phyloP scores from a whole-genome alignment of 805 yeast species.

The Yamadazyma takamatsuzukensis region DNA sequence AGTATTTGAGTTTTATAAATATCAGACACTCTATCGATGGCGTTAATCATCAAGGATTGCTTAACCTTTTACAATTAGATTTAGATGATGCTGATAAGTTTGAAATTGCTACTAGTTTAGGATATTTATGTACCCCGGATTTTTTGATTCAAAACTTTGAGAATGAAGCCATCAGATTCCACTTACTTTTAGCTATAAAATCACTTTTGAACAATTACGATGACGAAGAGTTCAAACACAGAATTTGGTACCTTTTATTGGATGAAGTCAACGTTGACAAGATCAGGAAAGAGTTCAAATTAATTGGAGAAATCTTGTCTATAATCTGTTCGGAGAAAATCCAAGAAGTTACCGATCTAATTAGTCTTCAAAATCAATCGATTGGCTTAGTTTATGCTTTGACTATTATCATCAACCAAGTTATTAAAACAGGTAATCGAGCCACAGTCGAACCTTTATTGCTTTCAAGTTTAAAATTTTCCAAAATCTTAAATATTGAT shows the following conservation, averaged over 20 bases:
- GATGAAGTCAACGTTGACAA: conserved; percentile 11
- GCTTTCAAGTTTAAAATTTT: conserved; percentile 19
- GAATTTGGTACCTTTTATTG: conserved; percentile 16
- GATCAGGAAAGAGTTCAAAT: conserved; percentile 20
- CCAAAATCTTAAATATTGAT: conserved; percentile 37
- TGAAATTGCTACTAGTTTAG: conserved; percentile 52
- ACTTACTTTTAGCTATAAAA: conserved; percentile 19
- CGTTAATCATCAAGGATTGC: conserved; percentile 5
- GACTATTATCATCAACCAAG: conserved; percentile 31
- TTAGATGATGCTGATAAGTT: conserved; percentile 34
- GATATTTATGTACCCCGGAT: conserved; percentile 42
- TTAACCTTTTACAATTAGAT: conserved; percentile 18
- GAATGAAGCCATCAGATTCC: conserved; percentile 7
- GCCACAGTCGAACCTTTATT: too few relatives aligned
- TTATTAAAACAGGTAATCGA: conserved; percentile 8
- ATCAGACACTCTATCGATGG: conserved; percentile 3
- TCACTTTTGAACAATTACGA: conserved; percentile 16
- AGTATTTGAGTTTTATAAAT: conserved; percentile 11
- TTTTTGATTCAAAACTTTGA: conserved; percentile 25
- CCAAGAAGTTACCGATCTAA: conserved; percentile 11
- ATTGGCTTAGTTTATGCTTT: conserved; percentile 23
- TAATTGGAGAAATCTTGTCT: conserved; percentile 34
- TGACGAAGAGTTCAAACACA: conserved; percentile 22
- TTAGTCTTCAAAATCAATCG: conserved; percentile 10
- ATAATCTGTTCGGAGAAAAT: too few relatives aligned